A percentile compares a stretch with the other conserved stretches of the same genome.
phyloP scores from a whole-genome alignment of 2,329 filamentous ascomycete genomes.

The Alternaria solani region DNA sequence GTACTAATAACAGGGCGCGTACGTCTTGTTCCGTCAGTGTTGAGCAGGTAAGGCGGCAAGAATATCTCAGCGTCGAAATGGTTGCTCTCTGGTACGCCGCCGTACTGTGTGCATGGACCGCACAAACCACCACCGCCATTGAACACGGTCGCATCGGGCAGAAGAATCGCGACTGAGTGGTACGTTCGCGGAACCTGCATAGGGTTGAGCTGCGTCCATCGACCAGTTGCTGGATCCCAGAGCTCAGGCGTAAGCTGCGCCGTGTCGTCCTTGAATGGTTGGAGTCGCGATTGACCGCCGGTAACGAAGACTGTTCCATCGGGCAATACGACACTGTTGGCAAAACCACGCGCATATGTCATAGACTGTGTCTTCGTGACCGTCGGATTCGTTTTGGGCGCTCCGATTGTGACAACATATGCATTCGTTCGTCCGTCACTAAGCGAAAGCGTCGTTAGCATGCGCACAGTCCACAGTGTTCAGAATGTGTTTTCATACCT shows the following conservation, averaged over 20 bases:
- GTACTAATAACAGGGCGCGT: conserved; percentile 55
- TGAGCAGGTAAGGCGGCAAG: conserved; percentile 64
- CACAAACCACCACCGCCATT: conserved; percentile 55
- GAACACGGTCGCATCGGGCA: conserved; percentile 39
- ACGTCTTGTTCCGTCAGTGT: conserved; percentile 53
- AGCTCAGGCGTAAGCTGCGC: conserved; percentile 32
- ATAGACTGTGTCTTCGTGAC: conserved; percentile 36
- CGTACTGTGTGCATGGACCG: conserved; percentile 45
- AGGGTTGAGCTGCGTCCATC: conserved; percentile 35
- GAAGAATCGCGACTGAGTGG: conserved; percentile 39
- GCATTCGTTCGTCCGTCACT: conserved; percentile 56
- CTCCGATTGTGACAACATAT: conserved; percentile 60
- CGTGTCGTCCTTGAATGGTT: conserved; percentile 31
- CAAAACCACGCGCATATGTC: conserved; percentile 40
- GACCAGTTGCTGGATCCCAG: conserved; percentile 31
- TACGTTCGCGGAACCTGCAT: conserved; percentile 36
- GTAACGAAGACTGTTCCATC: conserved; percentile 47
- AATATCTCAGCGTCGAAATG: conserved; percentile 66
- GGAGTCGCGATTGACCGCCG: conserved; percentile 33
- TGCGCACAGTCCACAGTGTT: background rate
- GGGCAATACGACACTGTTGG: conserved; percentile 41
- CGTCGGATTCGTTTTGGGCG: conserved; percentile 28
- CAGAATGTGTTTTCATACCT: background rate
- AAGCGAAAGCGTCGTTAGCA: background rate
- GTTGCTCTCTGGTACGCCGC: conserved; percentile 45